Evolutionary conservation across 352 stramenopile genomes (phyloP), one percentile per base, ranked within the genome.

Genomic region (Phytophthora parvispora): DNA sequence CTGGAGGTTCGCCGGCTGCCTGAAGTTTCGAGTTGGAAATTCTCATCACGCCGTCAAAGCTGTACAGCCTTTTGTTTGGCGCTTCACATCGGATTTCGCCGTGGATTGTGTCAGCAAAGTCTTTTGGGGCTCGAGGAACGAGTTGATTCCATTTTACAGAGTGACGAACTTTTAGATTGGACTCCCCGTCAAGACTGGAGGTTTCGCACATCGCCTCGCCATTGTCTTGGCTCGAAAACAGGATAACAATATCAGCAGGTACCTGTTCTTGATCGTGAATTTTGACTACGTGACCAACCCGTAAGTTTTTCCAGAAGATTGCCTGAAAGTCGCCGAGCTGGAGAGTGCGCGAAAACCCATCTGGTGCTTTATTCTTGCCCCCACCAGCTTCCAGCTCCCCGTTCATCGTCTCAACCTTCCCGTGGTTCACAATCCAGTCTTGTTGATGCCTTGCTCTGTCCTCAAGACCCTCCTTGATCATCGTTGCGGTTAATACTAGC

Each of bases 221-320:
- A 20, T 77, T 85, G 8, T 93, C 75, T 42, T 93, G 80, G 29
- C 88, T 97, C 0, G 89, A 89, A 31, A 93, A 89, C 1, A 99
- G 75, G 3, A 99, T 57, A 0, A 98, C 84, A 3, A 99, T 59
- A 63, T 99, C 97, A 0, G 96, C 96, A 6, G 97, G 96, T 12
- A 99, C 87, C 36, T 95, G 85, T 29, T 97, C 86, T 24, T 90
- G 80, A 64, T 98, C 92, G 42, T 87, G 60, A 16, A 99, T 80
- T 28, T 94, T 91, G 12, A 99, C 75, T 16, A 99, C 65, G 31
- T 97, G 84, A 0, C 96, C 96, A 0, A 98, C 91, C 0, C 86
- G 83, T 13, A 99, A 60, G 29, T 96, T 78, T 61, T 93, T 93
- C 87, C 92, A 97, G 57, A 79, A 84, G 1, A 95, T 82, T 0